Evolutionary conservation across 225 moss, liverwort and hornwort genomes (phyloP).

Genomic region (Ulota crispa): DNA sequence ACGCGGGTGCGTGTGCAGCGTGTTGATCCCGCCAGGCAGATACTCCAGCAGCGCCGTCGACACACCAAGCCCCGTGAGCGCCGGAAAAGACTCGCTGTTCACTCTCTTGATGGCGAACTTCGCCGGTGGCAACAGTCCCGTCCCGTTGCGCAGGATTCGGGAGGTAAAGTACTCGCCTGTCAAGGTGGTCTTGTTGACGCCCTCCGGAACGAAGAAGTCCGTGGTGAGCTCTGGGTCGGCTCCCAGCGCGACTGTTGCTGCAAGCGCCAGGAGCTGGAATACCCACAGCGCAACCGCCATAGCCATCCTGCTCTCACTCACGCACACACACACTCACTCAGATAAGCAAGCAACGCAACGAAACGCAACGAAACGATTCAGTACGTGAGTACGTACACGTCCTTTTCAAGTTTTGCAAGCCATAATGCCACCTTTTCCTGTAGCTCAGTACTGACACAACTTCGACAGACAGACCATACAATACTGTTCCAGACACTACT

Average conservation of each 20-base stretch:
- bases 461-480: not conserved
- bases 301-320: not conserved
- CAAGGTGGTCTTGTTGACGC: conserved; percentile 16
- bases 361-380: not conserved
- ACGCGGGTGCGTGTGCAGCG: conserved; percentile 41
- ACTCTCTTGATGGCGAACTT: conserved; percentile 29
- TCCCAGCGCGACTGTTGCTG: not conserved
- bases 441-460: not conserved
- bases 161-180: conserved; percentile 30
- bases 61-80: conserved; percentile 26
- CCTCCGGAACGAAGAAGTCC: conserved; percentile 29
- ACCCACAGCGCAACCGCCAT: not conserved
- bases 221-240: conserved; percentile 40
- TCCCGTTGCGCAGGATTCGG: conserved; percentile 12
- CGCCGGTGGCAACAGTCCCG: not conserved
- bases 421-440: not conserved
- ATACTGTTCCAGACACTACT: no score
- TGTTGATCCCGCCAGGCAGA: conserved; percentile 31
- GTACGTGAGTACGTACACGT: not conserved
- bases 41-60: conserved; percentile 35
- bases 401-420: not conserved
- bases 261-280: not conserved
- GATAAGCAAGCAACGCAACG: not conserved
- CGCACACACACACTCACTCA: no score
- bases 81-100: not conserved